Conservation (phyloP, 2,329 filamentous ascomycete species). For the Trichoderma sp. region DNA sequence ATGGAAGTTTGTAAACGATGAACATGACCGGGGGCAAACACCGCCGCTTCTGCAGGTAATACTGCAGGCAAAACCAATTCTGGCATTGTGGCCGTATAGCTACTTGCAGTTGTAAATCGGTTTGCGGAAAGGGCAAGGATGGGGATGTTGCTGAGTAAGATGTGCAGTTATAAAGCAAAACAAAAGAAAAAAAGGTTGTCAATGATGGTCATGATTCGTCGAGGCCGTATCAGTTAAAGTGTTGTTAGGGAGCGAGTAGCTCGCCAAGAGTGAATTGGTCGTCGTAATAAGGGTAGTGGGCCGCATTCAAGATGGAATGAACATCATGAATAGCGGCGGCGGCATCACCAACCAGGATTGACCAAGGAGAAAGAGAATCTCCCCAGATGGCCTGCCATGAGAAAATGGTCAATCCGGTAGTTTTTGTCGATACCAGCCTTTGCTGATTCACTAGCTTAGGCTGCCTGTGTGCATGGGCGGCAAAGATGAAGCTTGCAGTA, state of each 20-base stretch:
- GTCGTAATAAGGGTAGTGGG: background rate
- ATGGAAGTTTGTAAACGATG: background rate
- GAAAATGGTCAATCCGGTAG: background rate
- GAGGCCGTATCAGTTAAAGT: background rate
- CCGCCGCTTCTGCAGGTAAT: background rate
- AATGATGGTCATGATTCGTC: slow-evolving; percentile 5
- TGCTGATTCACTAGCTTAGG: slow-evolving; percentile 24
- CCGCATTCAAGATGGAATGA: background rate
- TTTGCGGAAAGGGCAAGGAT: background rate
- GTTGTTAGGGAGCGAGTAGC: background rate
- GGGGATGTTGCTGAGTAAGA: background rate
- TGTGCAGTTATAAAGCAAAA: background rate
- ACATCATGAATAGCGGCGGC: background rate
- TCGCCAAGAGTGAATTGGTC: background rate
- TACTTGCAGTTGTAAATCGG: background rate
- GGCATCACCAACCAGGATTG: background rate
- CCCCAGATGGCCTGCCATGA: background rate
- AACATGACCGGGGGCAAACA: background rate
- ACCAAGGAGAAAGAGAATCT: background rate
- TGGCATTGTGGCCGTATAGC: background rate
- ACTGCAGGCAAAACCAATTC: slow-evolving; percentile 16
- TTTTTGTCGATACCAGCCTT: background rate
- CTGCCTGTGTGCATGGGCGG: slow-evolving; percentile 54
- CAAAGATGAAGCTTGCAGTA: slow-evolving; percentile 70
- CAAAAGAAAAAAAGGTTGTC: background rate